Conservation (phyloP, 768 basidiomycete species). For the Suillus plorans region DNA sequence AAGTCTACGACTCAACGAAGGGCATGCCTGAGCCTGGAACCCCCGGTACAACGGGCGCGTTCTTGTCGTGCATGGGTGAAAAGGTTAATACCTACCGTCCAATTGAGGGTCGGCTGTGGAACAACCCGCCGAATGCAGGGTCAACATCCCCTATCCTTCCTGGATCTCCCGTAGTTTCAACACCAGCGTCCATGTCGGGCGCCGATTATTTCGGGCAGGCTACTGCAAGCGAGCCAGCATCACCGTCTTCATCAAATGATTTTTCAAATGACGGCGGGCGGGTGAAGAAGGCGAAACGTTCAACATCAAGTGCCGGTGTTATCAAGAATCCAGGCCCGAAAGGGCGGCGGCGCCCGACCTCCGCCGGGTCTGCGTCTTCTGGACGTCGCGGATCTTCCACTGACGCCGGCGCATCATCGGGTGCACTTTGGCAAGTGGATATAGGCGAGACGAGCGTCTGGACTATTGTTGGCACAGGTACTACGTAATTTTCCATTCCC, state of each 20-base stretch:
- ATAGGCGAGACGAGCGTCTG: constrained; percentile 93
- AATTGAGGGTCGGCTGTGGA: constrained; percentile 82
- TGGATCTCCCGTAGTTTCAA: constrained; percentile 67
- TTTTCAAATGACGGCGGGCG: constrained; percentile 81
- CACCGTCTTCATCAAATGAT: constrained; percentile 60
- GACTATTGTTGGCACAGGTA: constrained; percentile 92
- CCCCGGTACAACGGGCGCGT: constrained; percentile 76
- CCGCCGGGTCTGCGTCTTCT: constrained; percentile 70
- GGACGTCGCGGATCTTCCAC: constrained; percentile 64
- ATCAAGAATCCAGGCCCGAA: constrained; percentile 40
- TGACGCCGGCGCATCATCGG: constrained; percentile 70
- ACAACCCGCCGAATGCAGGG: constrained; percentile 41
- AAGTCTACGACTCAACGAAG: constrained; percentile 76
- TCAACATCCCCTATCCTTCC: constrained; percentile 62
- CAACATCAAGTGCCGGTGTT: constrained; percentile 65
- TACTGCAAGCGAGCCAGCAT: constrained; percentile 68
- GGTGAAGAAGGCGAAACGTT: constrained; percentile 77
- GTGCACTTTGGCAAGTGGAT: constrained; percentile 85
- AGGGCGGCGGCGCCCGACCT: constrained; percentile 71
- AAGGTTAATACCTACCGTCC: constrained; percentile 91
- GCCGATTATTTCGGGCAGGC: constrained; percentile 65
- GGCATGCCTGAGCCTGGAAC: constrained; percentile 73
- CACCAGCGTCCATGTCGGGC: constrained; percentile 52
- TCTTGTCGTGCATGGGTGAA: constrained; percentile 90
- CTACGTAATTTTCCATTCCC: constrained; percentile 21